Evolutionary conservation across 257 asterid genomes (phyloP).

Genomic region (Rehmannia glutinosa): DNA sequence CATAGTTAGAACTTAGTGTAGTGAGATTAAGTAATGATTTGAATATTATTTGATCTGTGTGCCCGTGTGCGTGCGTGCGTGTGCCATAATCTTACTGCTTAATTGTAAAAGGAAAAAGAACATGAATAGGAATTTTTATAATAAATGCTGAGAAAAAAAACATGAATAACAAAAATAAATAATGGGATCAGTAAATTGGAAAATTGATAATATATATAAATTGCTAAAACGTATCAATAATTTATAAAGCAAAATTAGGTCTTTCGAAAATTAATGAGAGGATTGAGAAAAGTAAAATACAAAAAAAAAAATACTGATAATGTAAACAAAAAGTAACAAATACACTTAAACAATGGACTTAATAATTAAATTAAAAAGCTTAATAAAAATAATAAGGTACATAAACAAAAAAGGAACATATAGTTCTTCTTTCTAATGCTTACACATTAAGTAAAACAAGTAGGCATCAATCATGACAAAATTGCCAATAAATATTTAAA

Average conservation of each 20-base stretch:
- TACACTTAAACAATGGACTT: neutral
- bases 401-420: neutral
- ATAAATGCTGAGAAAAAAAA: too few species aligned
- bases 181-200: too few species aligned
- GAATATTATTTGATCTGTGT: too few species aligned
- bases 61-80: too few species aligned
- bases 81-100: too few species aligned
- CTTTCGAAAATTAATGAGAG: neutral
- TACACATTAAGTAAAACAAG: neutral
- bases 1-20: too few species aligned
- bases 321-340: neutral
- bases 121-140: too few species aligned
- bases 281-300: neutral
- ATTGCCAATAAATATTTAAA: neutral
- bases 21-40: too few species aligned
- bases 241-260: too few species aligned
- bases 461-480: neutral
- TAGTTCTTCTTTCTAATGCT: neutral
- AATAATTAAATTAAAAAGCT: neutral
- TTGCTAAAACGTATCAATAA: neutral
- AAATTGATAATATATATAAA: too few species aligned
- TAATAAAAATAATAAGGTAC: neutral
- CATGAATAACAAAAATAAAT: too few species aligned
- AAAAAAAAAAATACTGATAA: neutral
- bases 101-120: too few species aligned